Evolutionary conservation across 768 basidiomycete genomes (phyloP).

Genomic region (Macrolepiota dolichaula): DNA sequence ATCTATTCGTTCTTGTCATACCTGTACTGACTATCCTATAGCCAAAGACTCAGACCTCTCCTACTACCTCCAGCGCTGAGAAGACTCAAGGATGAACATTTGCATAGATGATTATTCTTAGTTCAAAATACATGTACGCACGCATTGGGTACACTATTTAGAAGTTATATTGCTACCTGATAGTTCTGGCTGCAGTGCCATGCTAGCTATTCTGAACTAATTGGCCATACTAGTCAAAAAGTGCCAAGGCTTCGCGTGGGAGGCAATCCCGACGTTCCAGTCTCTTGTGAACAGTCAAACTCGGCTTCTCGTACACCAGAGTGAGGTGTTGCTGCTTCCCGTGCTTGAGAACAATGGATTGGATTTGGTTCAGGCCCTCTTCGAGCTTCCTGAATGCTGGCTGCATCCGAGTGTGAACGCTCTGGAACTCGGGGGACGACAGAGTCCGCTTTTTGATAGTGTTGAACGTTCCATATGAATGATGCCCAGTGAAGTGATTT

Average conservation of each 20-base stretch:
- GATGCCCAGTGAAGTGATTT: conserved; percentile 56
- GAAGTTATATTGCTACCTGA: neutral
- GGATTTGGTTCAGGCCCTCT: conserved; percentile 39
- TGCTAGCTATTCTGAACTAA: no score
- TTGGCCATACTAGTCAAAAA: neutral
- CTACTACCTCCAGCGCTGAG: neutral
- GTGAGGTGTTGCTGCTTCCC: conserved; percentile 41
- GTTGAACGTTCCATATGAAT: conserved; percentile 50
- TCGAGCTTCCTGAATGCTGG: conserved; percentile 33
- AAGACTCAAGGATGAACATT: neutral
- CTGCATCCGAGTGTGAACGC: conserved; percentile 27
- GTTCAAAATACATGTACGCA: neutral
- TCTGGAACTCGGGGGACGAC: conserved; percentile 30
- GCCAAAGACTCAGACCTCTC: neutral
- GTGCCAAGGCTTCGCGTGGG: conserved; percentile 32
- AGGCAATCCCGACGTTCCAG: conserved; percentile 37
- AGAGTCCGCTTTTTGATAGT: conserved; percentile 45
- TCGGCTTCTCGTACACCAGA: conserved; percentile 3
- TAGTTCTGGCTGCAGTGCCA: no score
- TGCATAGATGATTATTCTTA: conserved; percentile 2
- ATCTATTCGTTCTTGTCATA: neutral
- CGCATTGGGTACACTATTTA: neutral
- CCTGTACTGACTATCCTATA: neutral
- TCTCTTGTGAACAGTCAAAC: conserved; percentile 41
- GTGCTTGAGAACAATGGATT: conserved; percentile 44